phyloP scores from a whole-genome alignment of 306 rosid species.

The Cicer judaicum region DNA sequence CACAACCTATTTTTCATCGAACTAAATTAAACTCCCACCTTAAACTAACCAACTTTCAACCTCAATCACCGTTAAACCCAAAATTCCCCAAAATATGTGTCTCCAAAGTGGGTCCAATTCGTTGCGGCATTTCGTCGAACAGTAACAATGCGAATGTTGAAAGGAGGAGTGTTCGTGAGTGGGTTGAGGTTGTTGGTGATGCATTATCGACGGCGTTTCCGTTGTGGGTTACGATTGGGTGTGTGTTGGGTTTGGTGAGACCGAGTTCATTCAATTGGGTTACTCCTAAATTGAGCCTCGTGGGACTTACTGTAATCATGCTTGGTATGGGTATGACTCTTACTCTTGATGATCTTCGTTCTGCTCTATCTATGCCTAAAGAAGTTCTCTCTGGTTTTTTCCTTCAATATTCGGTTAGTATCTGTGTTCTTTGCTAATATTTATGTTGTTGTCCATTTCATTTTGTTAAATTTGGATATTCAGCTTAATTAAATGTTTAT shows the following conservation, averaged over 20 bases:
- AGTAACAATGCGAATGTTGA: constrained; percentile 23
- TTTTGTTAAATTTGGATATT: no score
- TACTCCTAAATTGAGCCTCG: constrained; percentile 59
- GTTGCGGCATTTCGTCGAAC: constrained; percentile 68
- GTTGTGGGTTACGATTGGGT: constrained; percentile 80
- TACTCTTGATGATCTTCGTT: constrained; percentile 79
- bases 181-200: constrained; percentile 64
- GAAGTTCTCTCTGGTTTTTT: constrained; percentile 70
- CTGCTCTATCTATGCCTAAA: constrained; percentile 80
- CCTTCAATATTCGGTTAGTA: constrained; percentile 81
- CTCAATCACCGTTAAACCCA: constrained; percentile 7
- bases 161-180: constrained; percentile 57
- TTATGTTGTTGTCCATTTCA: neutral
- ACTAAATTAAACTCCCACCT: constrained; percentile 31
- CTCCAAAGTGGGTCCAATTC: constrained; percentile 39
- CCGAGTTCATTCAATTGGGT: constrained; percentile 77
- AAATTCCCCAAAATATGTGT: neutral
- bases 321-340: constrained; percentile 98
- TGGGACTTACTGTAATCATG: constrained; percentile 71
- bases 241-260: constrained; percentile 61
- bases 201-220: constrained; percentile 74
- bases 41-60: constrained; percentile 10
- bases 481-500: no score
- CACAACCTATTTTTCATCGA: neutral
- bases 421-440: neutral